Percentiles rank a stretch among this genome's conserved stretches.
Evolutionary conservation across 345 rosid species (phyloP).

Genomic region (Balakata baccata): DNA sequence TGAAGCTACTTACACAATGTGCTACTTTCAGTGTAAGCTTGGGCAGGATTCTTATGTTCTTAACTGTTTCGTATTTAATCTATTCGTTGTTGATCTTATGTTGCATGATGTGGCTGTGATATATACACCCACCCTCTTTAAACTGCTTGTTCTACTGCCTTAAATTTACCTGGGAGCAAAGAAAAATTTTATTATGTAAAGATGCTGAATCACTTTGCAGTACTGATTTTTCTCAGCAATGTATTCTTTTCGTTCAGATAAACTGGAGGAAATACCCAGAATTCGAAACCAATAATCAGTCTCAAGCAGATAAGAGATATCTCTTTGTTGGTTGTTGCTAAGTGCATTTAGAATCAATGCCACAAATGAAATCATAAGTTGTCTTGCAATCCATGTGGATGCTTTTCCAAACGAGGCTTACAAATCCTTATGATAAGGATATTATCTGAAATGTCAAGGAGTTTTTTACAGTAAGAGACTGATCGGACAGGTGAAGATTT

Average conservation of each 20-base stretch:
- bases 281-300: slow-evolving; percentile 34
- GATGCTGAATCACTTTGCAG: neutral
- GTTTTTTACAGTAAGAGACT: slow-evolving; percentile 21
- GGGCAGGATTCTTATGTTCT: neutral
- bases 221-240: neutral
- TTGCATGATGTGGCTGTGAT: no score
- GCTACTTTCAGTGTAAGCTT: slow-evolving; percentile 44
- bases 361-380: no score
- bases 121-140: no score
- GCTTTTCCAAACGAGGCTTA: slow-evolving; percentile 24
- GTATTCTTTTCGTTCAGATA: slow-evolving; percentile 28
- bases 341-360: neutral
- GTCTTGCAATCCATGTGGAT: slow-evolving; percentile 43
- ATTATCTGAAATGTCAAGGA: slow-evolving; percentile 42
- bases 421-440: slow-evolving; percentile 53
- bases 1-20: slow-evolving; percentile 43
- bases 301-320: slow-evolving; percentile 39
- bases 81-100: no score
- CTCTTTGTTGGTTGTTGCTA: neutral
- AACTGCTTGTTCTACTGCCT: no score
- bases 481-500: neutral
- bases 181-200: neutral
- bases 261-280: slow-evolving; percentile 67
- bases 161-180: no score
- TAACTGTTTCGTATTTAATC: no score